Base-by-base conservation (phyloP, 108 stramenopile species). In the Pseudonitzschia multistriata region DNA sequence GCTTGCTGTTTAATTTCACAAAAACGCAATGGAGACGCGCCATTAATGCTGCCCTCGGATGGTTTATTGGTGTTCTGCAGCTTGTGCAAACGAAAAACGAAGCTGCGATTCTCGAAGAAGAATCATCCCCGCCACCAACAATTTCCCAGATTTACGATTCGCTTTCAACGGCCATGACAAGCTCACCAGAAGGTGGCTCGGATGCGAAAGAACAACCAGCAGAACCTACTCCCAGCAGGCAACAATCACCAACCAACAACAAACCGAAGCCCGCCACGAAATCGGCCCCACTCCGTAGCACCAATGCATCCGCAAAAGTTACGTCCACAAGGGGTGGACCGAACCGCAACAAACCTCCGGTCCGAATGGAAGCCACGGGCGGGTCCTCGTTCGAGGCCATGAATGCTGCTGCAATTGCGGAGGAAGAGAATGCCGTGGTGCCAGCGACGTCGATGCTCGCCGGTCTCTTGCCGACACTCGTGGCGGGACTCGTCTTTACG, bases 211-310 rank as follows among this genome's bases (percentile, higher is more conserved):
- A 39, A 10, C 37, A 39, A 10, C 5, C 37, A 10, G 10, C 7
- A 39, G 22, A 30, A 30, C 27, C 54, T 25, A 55, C 29, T 25
- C 29, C 54, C 4, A 30, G 27, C 27, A 55, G 4, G 13, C 54
- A 55, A 55, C 54, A 28, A 55, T n/a, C 57, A 35, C 57, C 57
- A 30, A 59, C 57, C n/a, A 59, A 59, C n/a, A 59, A 30, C 35
- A 11, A 7, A 21, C 57, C 8, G 29, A 34, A 59, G 57, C 11
- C 13, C 3, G 34, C 31, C 31, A 35, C 57, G 7, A 59, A 33
- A 35, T 36, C 57, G 6, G 33, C 57, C 3, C 31, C 57, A 59
- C 57, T 59, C n/a, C 57, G 57, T 33, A 57, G 27, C 31, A 25
- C 28, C 25, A 57, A 29, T 10, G 15, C 17, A 25, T 59, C 29